These are phyloP conservation scores for Calonectria crousiana DNA, from an alignment of 2,329 filamentous ascomycete species.

Conservation along the genomic window DNA sequence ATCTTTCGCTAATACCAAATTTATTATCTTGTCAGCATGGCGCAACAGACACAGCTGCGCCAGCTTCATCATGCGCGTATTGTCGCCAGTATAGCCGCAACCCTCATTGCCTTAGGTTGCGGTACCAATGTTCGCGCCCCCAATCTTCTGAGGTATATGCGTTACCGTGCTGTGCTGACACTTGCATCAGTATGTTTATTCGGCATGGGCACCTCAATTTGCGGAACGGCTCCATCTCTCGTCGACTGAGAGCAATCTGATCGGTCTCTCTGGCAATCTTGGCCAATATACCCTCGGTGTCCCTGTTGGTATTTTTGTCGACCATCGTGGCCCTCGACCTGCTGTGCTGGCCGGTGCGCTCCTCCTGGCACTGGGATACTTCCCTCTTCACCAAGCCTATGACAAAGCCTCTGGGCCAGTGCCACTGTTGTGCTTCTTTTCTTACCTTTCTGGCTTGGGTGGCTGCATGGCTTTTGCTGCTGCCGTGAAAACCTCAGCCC, in stretches of 20 bases:
- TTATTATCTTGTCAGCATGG: constrained; percentile 22
- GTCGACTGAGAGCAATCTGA: constrained; percentile 92
- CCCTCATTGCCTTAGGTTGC: constrained; percentile 86
- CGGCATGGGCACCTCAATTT: constrained; percentile 97
- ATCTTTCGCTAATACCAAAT: neutral
- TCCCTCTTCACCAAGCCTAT: constrained; percentile 85
- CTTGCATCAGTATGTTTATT: constrained; percentile 88
- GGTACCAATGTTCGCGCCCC: constrained; percentile 84
- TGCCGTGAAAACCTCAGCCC: constrained; percentile 85
- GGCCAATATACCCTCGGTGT: constrained; percentile 96
- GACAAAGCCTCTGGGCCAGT: constrained; percentile 73
- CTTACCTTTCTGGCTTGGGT: constrained; percentile 87
- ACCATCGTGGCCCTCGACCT: constrained; percentile 82
- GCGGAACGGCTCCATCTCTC: constrained; percentile 87
- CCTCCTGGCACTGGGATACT: constrained; percentile 83
- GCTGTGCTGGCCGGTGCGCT: constrained; percentile 82
- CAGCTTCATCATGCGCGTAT: constrained; percentile 74
- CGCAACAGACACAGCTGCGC: constrained; percentile 43
- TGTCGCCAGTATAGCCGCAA: constrained; percentile 87
- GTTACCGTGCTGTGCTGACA: neutral
- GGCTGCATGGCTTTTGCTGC: constrained; percentile 93
- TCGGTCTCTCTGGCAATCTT: constrained; percentile 86
- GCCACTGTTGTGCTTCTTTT: constrained; percentile 80
- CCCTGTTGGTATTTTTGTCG: constrained; percentile 88
- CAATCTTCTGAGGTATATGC: neutral